Evolutionary conservation across 345 rosid species (phyloP), one percentile per base, ranked within the genome.

Genomic region (Pugionium dolabratum): DNA sequence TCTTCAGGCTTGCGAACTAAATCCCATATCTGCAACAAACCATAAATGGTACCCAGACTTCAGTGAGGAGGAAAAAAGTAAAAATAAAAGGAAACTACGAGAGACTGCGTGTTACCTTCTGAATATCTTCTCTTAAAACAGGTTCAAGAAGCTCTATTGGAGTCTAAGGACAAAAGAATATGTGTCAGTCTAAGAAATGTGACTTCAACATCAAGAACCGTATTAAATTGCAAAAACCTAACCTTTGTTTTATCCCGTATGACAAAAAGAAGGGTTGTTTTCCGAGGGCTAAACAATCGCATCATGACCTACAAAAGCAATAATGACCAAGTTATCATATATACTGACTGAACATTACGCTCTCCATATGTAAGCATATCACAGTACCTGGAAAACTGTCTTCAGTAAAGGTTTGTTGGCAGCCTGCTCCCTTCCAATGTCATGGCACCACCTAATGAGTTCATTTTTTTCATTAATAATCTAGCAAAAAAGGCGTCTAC

Each of bases 381-480:
- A 58, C 6, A 7, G 51, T 66, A 89, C 98, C 95, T 89, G 93
- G 67, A 92, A 87, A 67, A 89, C 95, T 9, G 95, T 92, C 80
- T 85, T 92, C 55, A 92, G 68, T 73, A 92, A 88, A 28, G 96
- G 98, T 76, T 83, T 89, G 73, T 89, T 89, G 66, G 98, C 83
- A 71, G 96, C 98, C 52, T 87, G 93, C 79, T 87, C 98, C 47
- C 96, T 82, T 67, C 98, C 98, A 32, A 92, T 89, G 73, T 89
- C 96, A 70, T 87, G 90, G 81, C 92, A 89, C 96, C 96, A 89
- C 89, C 92, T 89, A 68, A 25, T 75, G 53, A 48, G 70, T 64
- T 59, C 57, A 66, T 51, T 37, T 55, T 55, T 56, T 27, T 29
- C 36, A 44, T 57, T 70, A 73, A 62, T 27, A 61, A 36, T 53